Conservation (phyloP, 2,329 filamentous ascomycete genomes). For the Lizonia empirigonia region DNA sequence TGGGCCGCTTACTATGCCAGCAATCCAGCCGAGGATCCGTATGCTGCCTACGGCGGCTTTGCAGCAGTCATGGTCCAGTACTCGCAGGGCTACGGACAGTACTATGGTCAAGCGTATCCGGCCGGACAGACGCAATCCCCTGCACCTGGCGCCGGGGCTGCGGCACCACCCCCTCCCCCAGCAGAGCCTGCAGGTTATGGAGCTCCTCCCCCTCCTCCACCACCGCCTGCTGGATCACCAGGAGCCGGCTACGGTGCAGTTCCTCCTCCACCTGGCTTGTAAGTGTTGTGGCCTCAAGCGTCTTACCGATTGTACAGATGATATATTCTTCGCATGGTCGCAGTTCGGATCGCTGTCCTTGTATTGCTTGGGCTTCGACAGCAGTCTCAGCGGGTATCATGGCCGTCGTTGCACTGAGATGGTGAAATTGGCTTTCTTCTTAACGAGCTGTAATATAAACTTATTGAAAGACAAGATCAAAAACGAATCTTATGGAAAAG, state of each 20-base stretch:
- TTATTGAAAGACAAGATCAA: too few species aligned
- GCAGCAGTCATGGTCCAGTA: conserved; percentile 38
- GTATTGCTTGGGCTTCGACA: background rate
- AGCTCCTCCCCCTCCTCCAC: conserved; percentile 41
- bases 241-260: conserved; percentile 44
- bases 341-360: background rate
- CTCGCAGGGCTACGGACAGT: conserved; percentile 38
- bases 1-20: conserved; percentile 67
- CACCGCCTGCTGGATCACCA: conserved; percentile 43
- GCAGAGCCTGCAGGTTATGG: conserved; percentile 38
- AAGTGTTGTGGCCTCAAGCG: conserved; percentile 17
- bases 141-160: conserved; percentile 34
- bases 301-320: conserved; percentile 11
- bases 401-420: background rate
- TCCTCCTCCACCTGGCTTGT: conserved; percentile 24
- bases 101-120: conserved; percentile 35
- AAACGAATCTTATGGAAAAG: too few species aligned
- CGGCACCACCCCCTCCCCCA: conserved; percentile 40
- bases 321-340: background rate
- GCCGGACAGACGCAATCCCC: conserved; percentile 33
- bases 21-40: conserved; percentile 83
- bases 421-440: background rate
- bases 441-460: background rate
- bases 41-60: conserved; percentile 86
- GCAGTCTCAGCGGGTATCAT: background rate